Base-by-base conservation (phyloP, 441 rosid species). In the Corymbia calophylla region DNA sequence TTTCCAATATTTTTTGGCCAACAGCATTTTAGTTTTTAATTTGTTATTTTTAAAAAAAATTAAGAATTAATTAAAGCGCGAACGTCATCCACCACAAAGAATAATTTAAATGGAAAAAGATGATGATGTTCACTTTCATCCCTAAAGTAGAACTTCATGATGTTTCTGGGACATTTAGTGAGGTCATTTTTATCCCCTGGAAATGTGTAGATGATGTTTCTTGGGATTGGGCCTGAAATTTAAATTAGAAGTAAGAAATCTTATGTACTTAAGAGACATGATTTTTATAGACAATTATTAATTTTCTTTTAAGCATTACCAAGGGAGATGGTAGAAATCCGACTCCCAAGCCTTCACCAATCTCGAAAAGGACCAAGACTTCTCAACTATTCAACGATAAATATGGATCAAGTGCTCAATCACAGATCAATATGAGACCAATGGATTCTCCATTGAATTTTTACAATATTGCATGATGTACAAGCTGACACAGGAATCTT, bases 181-280 rank as follows among this genome's bases (percentile, higher is more conserved):
- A 60, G 66, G 66, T 27, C 31, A 60, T 12, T 60, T 51, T 60
- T 60, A 60, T 27, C 2, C 8, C 31, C 66, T 12, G 31, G 66
- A 56, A 56, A 9, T 56, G 13, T 9, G 62, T 9, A 23, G 12
- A 56, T 56, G 29, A 56, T 56, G 27, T 56, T 56, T 56, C 62
- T 23, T 23, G 16, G 31, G 15, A 12, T 60, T 60, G 10, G 12
- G 31, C 66, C 15, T 44, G 97, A 97, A 25, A 25, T 60, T 60
- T 2, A 11, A 11, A 60, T 23, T 9, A 56, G 2, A 23, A 60
- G n/a, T 58, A 27, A 9, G 68, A 62, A 62, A 62, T 13, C 5
- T 27, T 27, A 27, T 29, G 35, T 6, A 3, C 17, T 6, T 60
- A 60, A 60, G 66, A 27, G n/a, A 60, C 5, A 60, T 60, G 7